Base-by-base conservation (phyloP, 768 basidiomycete species). In the Filobasidium floriforme region DNA sequence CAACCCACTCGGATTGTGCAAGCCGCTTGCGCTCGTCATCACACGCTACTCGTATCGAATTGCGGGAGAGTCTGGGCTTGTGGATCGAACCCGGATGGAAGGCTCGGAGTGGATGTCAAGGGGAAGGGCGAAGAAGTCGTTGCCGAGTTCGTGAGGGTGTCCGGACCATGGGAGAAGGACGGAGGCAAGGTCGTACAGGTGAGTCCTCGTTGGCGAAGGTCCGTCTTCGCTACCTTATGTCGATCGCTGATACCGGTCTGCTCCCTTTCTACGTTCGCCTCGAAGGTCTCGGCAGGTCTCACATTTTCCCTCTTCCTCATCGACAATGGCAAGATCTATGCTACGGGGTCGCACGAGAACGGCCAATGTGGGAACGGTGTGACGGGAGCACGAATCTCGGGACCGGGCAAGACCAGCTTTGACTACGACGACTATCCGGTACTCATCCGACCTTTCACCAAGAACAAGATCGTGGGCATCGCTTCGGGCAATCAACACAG, bases 331-430 rank as follows among this genome's bases (percentile, higher is more conserved):
- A 59, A 71, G 89, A 90, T 94, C 1, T 97, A 88, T 72, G 84
- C 90, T 0, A 88, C 92, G 69, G 94, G 94, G 41, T 92, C 89
- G 60, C 90, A 87, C 24, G 92, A 96, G 78, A 87, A 90, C 66
- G 94, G 94, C 0, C 93, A 96, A 70, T 82, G 97, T 0, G 94
- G 92, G 0, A 93, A 91, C 75, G 94, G 93, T 19, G 85, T 85
- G 69, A 93, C 91, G 0, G 71, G 73, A 12, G 92, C 94, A 78
- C 85, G 90, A 41, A 89, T 94, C 66, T 84, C 87, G 10, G 88
- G 88, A 0, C 89, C 88, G 22, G 90, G 90, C 72, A 91, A 91
- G 79, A 85, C 87, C 0, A 86, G 84, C 12, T 94, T 84, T 72
- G 92, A 94, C 73, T 83, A 89, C 22, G 87, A 90, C 46, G 49